Conservation (phyloP, 306 rosid genomes). For the Cucumis melo region DNA sequence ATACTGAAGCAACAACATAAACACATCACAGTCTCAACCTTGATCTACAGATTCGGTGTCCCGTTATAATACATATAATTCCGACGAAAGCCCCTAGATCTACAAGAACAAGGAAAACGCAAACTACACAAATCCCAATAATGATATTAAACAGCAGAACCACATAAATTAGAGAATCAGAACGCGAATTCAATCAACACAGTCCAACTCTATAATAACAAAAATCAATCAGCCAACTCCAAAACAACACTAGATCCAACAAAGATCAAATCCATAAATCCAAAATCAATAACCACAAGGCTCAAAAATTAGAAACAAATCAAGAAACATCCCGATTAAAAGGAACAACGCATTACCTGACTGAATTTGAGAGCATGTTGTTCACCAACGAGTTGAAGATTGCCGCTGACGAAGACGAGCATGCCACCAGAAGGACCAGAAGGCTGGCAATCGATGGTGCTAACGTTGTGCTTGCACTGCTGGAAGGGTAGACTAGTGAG, state of each 20-base stretch:
- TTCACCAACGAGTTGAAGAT: slow-evolving; percentile 85
- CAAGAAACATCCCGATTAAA: background rate
- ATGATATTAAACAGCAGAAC: background rate
- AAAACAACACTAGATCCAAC: background rate
- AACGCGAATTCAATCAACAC: background rate
- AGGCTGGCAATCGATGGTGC: slow-evolving; percentile 82
- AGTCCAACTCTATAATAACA: background rate
- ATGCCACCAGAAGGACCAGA: slow-evolving; percentile 67
- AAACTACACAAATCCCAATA: background rate
- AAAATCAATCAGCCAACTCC: background rate
- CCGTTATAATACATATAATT: too few relatives aligned
- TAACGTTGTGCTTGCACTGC: slow-evolving; percentile 79
- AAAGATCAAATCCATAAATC: background rate
- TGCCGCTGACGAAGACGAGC: slow-evolving; percentile 90
- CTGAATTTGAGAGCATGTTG: slow-evolving; percentile 90
- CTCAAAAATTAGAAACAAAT: background rate
- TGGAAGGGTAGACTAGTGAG: slow-evolving; percentile 78
- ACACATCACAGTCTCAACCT: background rate
- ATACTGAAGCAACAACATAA: background rate
- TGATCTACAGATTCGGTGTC: background rate
- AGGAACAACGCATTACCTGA: slow-evolving; percentile 33
- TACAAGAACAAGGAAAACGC: background rate
- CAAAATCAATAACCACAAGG: background rate
- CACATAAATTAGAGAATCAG: background rate
- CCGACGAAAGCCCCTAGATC: background rate